Evolutionary conservation across 139 green algal genomes (phyloP).

Genomic region (Chlamydomonas sp.): DNA sequence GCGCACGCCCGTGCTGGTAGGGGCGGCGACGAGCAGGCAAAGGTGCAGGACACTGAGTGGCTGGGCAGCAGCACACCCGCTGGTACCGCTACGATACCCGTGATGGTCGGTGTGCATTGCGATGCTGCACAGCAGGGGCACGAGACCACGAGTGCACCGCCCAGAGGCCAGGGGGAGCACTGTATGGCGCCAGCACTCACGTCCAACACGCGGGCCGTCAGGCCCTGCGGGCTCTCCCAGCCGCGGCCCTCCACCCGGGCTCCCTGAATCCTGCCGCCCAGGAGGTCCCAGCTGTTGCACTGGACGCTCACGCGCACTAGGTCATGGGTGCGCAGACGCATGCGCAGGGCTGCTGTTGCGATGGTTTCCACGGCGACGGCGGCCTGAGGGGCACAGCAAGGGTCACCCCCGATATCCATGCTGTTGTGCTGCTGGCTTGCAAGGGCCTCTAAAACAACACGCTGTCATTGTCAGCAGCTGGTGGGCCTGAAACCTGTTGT

Average conservation of each 20-base stretch:
- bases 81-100: no score
- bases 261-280: conserved; percentile 37
- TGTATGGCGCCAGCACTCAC: background rate
- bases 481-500: no score
- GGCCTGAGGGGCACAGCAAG: background rate
- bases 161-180: background rate
- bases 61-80: no score
- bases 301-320: conserved; percentile 13
- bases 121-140: no score
- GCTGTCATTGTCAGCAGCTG: no score
- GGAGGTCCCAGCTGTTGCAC: conserved; percentile 29
- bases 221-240: conserved; percentile 43
- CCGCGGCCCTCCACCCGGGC: conserved; percentile 37
- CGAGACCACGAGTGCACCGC: background rate
- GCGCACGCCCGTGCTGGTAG: no score
- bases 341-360: conserved; percentile 25
- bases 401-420: no score
- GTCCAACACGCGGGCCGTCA: conserved; percentile 44
- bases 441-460: no score
- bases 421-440: no score
- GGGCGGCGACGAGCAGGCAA: no score
- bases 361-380: conserved; percentile 36
- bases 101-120: no score
- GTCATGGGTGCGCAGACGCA: conserved; percentile 24
- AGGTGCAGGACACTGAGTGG: no score